phyloP scores from a whole-genome alignment of 345 rosid genomes.

The Syzygium aromaticum region DNA sequence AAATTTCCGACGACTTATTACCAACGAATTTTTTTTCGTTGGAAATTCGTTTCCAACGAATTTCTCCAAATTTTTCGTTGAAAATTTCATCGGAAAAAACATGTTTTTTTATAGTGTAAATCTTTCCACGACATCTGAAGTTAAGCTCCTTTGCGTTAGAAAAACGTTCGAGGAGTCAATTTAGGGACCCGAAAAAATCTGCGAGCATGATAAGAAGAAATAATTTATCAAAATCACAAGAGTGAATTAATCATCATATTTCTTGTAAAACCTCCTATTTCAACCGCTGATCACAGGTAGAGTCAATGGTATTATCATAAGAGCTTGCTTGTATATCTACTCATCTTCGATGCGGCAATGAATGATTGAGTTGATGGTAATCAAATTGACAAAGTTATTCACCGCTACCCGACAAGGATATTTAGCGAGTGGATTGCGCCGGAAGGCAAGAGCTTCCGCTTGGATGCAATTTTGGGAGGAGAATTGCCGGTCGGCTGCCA shows the following conservation, averaged over 20 bases:
- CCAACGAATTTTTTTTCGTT: too few relatives aligned
- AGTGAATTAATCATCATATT: neutral
- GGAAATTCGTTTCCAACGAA: too few relatives aligned
- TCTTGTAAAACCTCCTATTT: neutral
- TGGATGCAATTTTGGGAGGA: neutral
- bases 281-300: neutral
- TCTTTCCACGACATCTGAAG: neutral
- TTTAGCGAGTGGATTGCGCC: neutral
- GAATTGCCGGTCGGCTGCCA: neutral
- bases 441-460: neutral
- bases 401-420: neutral
- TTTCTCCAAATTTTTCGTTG: too few relatives aligned
- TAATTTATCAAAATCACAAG: neutral
- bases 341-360: neutral
- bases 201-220: too few relatives aligned
- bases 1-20: too few relatives aligned
- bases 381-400: neutral
- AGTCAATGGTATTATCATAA: neutral
- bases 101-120: too few relatives aligned
- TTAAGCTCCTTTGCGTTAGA: neutral
- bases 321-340: neutral
- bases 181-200: neutral
- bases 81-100: too few relatives aligned
- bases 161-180: neutral
- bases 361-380: neutral